Conservation (phyloP, 176 grass and related monocot species). For the Ampelocalamus luodianensis region DNA sequence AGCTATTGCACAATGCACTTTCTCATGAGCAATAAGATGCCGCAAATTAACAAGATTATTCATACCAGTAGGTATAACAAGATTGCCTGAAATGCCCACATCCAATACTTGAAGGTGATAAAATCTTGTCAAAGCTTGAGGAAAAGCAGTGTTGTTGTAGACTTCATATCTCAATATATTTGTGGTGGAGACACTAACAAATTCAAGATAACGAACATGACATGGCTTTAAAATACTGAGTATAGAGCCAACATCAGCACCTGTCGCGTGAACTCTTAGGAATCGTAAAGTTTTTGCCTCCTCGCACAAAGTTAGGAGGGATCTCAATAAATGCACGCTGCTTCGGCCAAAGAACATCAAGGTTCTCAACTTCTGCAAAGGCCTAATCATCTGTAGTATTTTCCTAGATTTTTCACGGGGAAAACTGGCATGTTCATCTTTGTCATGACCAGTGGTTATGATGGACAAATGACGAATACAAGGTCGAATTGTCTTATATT, state of each 20-base stretch:
- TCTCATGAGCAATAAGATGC: conserved; percentile 40
- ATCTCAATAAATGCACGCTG: not conserved
- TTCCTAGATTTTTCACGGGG: not conserved
- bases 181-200: not conserved
- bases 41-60: conserved; percentile 54
- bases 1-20: conserved; percentile 6
- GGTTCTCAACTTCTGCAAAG: conserved; percentile 28
- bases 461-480: conserved; percentile 33
- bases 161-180: not conserved
- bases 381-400: not conserved
- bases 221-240: not conserved
- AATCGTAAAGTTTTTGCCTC: conserved; percentile 2
- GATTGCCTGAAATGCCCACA: not conserved
- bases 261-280: not conserved
- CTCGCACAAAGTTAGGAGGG: not conserved
- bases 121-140: not conserved
- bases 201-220: conserved; percentile 46
- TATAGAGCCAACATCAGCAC: not conserved
- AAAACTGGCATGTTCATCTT: not conserved
- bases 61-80: not conserved
- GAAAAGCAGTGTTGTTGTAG: not conserved
- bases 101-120: conserved; percentile 52
- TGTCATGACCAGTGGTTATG: not conserved
- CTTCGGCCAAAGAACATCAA: conserved; percentile 34
- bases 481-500: not conserved